Evolutionary conservation across 352 stramenopile species (phyloP), one percentile per base, ranked within the genome.

Genomic region (Pythium grandisporangium): DNA sequence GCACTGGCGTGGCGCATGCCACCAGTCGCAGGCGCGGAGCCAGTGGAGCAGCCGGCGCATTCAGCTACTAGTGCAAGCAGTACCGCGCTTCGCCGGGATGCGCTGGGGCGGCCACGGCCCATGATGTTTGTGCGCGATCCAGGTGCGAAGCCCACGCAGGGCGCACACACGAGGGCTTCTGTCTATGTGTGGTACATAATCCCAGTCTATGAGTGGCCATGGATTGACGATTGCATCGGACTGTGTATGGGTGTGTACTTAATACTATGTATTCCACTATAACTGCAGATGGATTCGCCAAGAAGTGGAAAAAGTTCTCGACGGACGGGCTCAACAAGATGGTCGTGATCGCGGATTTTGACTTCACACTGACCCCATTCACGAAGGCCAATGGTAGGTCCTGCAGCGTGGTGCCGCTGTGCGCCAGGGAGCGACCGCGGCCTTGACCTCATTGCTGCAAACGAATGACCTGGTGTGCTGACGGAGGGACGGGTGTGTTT

Each of bases 341-440:
- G 21, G 38, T 89, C 35, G 61, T 89, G 42, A 84, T 89, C 34
- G 58, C 72, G 24, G 75, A 89, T 35, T 89, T 89, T 49, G 76
- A 89, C 49, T 69, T 75, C 38, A 89, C 72, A 25, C 48, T 88
- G 29, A 85, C 75, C 37, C 63, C 70, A 32, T 70, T 60, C 43
- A 73, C 54, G 41, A 62, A 62, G 25, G 35, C 53, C 13, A 42
- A 17, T 1, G 58, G 58, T 56, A 16, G 30, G 53, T 32, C 14
- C 27, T n/a, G n/a, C n/a, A n/a, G n/a, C n/a, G n/a, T n/a, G n/a
- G n/a, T 20, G 3, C 8, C 27, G 27, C 10, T 14, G 27, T 32
- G 27, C 27, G 10, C 27, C 10, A 32, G 8, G 10, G 27, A 32
- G 27, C 14, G 10, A 32, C 8, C 10, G 14, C 27, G 14, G 14